These are phyloP conservation scores for Daphne laureola DNA, from an alignment of 441 rosid species.

Conservation along the genomic window DNA sequence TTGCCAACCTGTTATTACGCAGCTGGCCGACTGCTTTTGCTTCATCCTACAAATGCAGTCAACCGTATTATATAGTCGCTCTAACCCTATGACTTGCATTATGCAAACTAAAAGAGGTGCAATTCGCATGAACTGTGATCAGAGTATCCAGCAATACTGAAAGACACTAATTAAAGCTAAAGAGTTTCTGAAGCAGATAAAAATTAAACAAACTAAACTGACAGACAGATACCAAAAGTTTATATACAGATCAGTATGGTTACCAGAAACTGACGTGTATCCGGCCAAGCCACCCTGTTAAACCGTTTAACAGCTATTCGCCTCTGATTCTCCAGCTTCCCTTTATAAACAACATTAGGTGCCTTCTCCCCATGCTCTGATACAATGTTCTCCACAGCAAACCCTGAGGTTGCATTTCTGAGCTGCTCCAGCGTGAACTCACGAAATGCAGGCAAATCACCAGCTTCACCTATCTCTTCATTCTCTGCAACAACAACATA, in stretches of 20 bases:
- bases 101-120: neutral
- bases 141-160: no score
- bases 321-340: conserved; percentile 59
- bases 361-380: conserved; percentile 75
- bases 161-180: no score
- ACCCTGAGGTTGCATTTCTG: conserved; percentile 65
- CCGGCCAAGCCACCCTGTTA: conserved; percentile 67
- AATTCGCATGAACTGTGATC: neutral
- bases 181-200: neutral
- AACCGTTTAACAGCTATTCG: conserved; percentile 61
- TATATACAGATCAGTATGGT: neutral
- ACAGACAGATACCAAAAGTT: neutral
- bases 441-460: conserved; percentile 53
- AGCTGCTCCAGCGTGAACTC: conserved; percentile 71
- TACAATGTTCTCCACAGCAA: conserved; percentile 61
- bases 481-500: conserved; percentile 31
- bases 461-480: conserved; percentile 48
- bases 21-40: conserved; percentile 67
- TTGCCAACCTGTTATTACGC: conserved; percentile 50
- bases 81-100: neutral
- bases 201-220: neutral
- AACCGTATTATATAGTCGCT: neutral
- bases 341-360: conserved; percentile 68
- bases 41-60: conserved; percentile 37
- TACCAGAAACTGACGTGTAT: conserved; percentile 63